These are phyloP conservation scores for Hebeloma cylindrosporum DNA, from an alignment of 768 basidiomycete genomes.

Conservation along the genomic window DNA sequence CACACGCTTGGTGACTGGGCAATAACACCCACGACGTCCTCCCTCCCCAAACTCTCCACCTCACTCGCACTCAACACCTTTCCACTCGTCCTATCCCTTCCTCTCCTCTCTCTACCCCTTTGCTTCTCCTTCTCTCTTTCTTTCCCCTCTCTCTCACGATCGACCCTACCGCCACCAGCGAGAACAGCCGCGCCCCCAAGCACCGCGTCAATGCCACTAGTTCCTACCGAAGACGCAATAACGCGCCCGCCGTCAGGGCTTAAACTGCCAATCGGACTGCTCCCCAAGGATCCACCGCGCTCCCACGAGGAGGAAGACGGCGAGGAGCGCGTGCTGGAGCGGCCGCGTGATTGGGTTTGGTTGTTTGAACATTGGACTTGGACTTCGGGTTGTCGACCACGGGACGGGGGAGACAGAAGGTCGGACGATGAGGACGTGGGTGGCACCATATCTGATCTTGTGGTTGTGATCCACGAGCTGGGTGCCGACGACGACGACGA, in stretches of 20 bases:
- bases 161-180: conserved; percentile 33
- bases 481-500: conserved; percentile 19
- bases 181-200: conserved; percentile 28
- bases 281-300: conserved; percentile 32
- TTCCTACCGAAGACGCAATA: conserved; percentile 7
- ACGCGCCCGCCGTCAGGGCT: conserved; percentile 34
- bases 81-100: conserved; percentile 41
- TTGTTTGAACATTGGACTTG: conserved; percentile 14
- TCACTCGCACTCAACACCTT: conserved; percentile 39
- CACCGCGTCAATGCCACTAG: conserved; percentile 17
- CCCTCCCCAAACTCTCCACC: conserved; percentile 25
- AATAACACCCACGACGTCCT: conserved; percentile 4
- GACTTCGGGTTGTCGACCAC: conserved; percentile 18
- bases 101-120: conserved; percentile 34
- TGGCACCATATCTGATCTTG: background rate
- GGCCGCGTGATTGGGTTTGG: conserved; percentile 42
- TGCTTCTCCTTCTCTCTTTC: conserved; percentile 30
- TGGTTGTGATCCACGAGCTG: conserved; percentile 9
- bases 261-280: conserved; percentile 33
- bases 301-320: conserved; percentile 53
- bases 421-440: conserved; percentile 15
- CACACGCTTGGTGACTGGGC: conserved; percentile 2
- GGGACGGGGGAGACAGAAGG: conserved; percentile 16
- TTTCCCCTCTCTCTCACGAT: conserved; percentile 26
- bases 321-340: conserved; percentile 54